Percentiles rank a stretch among this genome's conserved stretches.
These are phyloP conservation scores for Hibiscus mutabilis DNA, from an alignment of 345 rosid species.

Conservation along the genomic window DNA sequence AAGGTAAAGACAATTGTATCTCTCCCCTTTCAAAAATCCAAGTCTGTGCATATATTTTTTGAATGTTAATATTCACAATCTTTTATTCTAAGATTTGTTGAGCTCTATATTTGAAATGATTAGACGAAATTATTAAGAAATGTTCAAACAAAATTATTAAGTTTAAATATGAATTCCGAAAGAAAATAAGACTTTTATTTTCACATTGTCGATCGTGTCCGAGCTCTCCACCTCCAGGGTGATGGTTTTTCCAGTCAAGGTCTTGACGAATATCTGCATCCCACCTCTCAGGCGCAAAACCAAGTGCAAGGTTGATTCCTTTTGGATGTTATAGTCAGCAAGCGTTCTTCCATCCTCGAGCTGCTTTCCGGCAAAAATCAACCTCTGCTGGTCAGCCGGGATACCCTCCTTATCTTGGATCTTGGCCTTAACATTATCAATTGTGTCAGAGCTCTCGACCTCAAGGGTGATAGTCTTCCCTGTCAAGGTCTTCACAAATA, in stretches of 20 bases:
- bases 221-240: conserved; percentile 42
- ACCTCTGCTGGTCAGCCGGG: conserved; percentile 4
- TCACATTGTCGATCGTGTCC: conserved; percentile 37
- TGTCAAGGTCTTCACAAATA: conserved; percentile 3
- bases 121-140: too few relatives aligned
- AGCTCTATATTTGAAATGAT: too few relatives aligned
- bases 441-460: conserved; percentile 8
- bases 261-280: conserved; percentile 10
- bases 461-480: conserved; percentile 4
- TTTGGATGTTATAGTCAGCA: conserved; percentile 8
- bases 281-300: conserved; percentile 3
- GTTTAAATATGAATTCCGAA: too few relatives aligned
- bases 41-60: too few relatives aligned
- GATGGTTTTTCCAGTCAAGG: conserved; percentile 13
- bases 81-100: too few relatives aligned
- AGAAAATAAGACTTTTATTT: too few relatives aligned
- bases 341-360: conserved; percentile 9
- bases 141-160: too few relatives aligned
- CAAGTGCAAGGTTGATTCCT: conserved; percentile 8
- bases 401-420: conserved; percentile 10
- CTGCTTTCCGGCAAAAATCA: conserved; percentile 6
- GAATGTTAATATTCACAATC: too few relatives aligned
- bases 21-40: too few relatives aligned
- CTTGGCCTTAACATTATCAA: conserved; percentile 3
- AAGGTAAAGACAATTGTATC: too few relatives aligned